Percentiles rank a stretch among this genome's conserved stretches.
phyloP scores from a whole-genome alignment of 306 rosid species.

The Ormosia emarginata region DNA sequence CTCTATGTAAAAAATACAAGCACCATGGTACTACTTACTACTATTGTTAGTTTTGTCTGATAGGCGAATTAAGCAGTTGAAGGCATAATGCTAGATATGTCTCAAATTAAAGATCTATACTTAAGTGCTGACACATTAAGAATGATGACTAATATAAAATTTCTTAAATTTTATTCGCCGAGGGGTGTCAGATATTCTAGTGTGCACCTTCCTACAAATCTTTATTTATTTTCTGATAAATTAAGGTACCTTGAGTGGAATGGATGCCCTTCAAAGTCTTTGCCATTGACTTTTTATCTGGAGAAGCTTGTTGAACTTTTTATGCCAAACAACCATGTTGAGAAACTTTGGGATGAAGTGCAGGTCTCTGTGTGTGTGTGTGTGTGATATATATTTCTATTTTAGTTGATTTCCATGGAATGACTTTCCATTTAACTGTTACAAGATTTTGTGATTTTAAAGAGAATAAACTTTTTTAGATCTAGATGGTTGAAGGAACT shows the following conservation, averaged over 20 bases:
- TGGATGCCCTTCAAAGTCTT: not conserved
- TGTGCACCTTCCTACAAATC: too few species aligned
- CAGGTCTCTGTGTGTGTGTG: too few species aligned
- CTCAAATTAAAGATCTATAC: not conserved
- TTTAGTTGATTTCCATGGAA: not conserved
- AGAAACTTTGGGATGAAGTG: not conserved
- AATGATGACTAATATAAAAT: not conserved
- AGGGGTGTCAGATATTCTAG: not conserved
- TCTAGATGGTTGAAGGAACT: not conserved
- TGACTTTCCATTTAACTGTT: not conserved
- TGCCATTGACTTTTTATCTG: not conserved
- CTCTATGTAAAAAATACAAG: too few species aligned
- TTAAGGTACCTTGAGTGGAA: too few species aligned
- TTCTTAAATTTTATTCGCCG: not conserved
- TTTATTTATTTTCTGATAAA: too few species aligned
- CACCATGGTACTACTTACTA: too few species aligned
- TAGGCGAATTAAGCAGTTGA: not conserved
- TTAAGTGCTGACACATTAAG: not conserved
- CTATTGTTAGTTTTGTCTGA: not conserved
- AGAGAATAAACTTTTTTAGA: not conserved
- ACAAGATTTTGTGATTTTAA: not conserved
- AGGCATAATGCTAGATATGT: not conserved
- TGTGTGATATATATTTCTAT: not conserved
- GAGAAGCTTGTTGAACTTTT: not conserved
- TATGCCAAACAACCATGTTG: not conserved